A percentile compares a stretch with the other conserved stretches of the same genome.
These are phyloP conservation scores for Oryza rufipogon DNA, from an alignment of 176 grass and related monocot genomes.

Conservation along the genomic window DNA sequence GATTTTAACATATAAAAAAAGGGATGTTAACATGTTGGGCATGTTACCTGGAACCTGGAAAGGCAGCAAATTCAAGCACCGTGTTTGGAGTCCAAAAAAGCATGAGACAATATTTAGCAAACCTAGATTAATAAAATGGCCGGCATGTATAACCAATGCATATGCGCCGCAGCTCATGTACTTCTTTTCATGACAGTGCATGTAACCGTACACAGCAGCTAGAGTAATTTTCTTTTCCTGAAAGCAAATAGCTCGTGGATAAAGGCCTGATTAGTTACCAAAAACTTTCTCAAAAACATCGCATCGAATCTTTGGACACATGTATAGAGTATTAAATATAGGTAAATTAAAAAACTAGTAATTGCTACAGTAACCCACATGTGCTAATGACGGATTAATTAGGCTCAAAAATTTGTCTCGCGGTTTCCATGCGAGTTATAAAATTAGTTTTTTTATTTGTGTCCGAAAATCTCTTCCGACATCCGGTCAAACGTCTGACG, in stretches of 20 bases:
- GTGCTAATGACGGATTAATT: too few species aligned
- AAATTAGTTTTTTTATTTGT: too few species aligned
- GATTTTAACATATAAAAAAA: not conserved
- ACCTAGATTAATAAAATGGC: not conserved
- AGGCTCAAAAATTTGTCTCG: too few species aligned
- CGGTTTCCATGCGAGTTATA: too few species aligned
- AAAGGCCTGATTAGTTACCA: not conserved
- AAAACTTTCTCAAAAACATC: too few species aligned
- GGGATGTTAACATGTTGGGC: not conserved
- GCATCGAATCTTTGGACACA: too few species aligned
- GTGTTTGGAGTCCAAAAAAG: not conserved
- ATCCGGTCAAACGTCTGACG: too few species aligned
- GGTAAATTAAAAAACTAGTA: too few species aligned
- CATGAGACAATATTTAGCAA: not conserved
- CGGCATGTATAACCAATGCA: not conserved
- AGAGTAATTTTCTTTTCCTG: not conserved
- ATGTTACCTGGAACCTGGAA: not conserved
- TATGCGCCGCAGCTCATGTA: not conserved
- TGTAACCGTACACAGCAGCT: not conserved
- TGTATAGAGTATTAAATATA: too few species aligned
- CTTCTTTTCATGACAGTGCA: not conserved
- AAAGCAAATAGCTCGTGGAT: not conserved
- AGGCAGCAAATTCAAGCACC: not conserved
- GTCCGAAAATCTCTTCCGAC: too few species aligned
- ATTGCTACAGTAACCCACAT: too few species aligned